These are phyloP conservation scores for Penicillium occitanis DNA, from an alignment of 2,329 filamentous ascomycete genomes.

Conservation along the genomic window DNA sequence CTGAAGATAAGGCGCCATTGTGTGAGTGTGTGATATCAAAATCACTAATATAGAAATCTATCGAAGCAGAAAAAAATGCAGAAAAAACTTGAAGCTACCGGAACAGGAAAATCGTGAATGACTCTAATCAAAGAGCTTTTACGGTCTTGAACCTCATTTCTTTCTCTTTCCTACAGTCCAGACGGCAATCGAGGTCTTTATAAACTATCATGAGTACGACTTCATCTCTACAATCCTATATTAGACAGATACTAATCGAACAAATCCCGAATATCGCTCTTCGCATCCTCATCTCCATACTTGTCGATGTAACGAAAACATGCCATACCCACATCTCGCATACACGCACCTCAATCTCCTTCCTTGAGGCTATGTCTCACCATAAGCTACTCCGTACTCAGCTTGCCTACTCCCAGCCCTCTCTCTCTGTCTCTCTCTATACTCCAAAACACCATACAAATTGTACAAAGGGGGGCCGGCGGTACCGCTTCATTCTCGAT, in stretches of 20 bases:
- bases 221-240: neutral
- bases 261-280: neutral
- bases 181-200: neutral
- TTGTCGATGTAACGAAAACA: neutral
- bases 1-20: conserved; percentile 2
- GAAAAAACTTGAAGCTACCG: conserved; percentile 2
- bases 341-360: neutral
- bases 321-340: neutral
- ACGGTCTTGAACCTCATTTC: neutral
- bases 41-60: neutral
- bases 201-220: neutral
- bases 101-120: neutral
- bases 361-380: neutral
- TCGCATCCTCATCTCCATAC: neutral
- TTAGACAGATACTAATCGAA: neutral
- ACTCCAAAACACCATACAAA: no score
- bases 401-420: neutral
- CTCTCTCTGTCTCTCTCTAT: no score
- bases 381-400: neutral
- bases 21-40: neutral
- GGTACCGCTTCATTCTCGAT: neutral
- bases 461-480: neutral
- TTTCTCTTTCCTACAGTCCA: neutral
- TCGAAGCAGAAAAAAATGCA: neutral
- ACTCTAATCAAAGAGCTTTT: conserved; percentile 5